Evolutionary conservation across 805 yeast genomes (phyloP).

Genomic region (Isabelozyma rhagii): DNA sequence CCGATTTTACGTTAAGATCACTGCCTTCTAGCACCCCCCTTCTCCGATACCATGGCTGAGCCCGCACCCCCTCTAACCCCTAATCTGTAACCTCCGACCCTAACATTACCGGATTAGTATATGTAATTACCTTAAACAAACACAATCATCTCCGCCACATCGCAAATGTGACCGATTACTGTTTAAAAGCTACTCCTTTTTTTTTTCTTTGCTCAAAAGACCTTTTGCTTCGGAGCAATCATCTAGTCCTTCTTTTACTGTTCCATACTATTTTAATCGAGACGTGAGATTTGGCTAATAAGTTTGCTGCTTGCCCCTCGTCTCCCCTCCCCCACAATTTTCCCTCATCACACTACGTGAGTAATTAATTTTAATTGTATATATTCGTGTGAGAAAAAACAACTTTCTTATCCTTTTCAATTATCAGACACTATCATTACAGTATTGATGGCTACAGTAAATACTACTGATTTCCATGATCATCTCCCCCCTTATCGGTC

Average conservation of each 20-base stretch:
- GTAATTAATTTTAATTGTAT: no score
- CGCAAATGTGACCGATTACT: not conserved
- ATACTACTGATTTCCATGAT: slow-evolving; percentile 17
- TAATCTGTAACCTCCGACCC: not conserved
- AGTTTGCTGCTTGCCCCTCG: not conserved
- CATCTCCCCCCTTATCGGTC: slow-evolving; percentile 54
- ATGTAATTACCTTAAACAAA: not conserved
- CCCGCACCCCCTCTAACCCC: no score
- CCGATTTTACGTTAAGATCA: no score
- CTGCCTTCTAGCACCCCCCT: no score
- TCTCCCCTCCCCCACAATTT: not conserved
- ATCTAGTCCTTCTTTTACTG: not conserved
- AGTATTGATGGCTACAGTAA: not conserved
- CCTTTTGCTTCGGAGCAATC: not conserved
- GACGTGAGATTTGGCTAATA: not conserved
- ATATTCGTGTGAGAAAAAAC: not conserved
- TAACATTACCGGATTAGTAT: not conserved
- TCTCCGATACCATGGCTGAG: no score
- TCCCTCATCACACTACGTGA: not conserved
- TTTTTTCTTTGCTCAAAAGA: not conserved
- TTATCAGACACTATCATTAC: no score
- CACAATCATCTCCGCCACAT: not conserved
- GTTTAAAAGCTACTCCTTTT: not conserved
- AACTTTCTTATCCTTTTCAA: no score
- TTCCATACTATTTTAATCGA: no score